Evolutionary conservation across 257 asterid species (phyloP).

Genomic region (Petunia axillaris): DNA sequence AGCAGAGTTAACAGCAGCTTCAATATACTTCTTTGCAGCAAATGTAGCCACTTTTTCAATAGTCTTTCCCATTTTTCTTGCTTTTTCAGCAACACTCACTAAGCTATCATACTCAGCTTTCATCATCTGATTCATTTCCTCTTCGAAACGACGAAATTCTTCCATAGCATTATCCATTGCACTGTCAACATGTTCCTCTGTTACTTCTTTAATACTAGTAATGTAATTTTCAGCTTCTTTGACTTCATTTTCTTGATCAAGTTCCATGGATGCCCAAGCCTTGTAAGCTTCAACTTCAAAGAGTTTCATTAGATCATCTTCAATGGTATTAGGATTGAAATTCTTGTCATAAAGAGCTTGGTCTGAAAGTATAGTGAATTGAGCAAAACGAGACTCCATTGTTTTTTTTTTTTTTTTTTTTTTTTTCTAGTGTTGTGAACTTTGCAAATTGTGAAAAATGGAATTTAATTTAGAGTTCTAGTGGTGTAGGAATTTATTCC

Average conservation of each 20-base stretch:
- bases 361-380: slow-evolving; percentile 67
- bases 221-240: slow-evolving; percentile 41
- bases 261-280: slow-evolving; percentile 89
- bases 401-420: background rate
- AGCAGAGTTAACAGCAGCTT: slow-evolving; percentile 78
- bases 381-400: slow-evolving; percentile 80
- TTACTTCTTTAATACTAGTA: slow-evolving; percentile 28
- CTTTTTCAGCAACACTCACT: slow-evolving; percentile 53
- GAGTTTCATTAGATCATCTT: slow-evolving; percentile 65
- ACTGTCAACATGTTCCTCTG: slow-evolving; percentile 68
- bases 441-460: background rate
- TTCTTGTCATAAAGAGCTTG: slow-evolving; percentile 66
- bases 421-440: background rate
- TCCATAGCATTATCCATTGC: slow-evolving; percentile 94
- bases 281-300: slow-evolving; percentile 84
- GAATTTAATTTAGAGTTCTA: background rate
- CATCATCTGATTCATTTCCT: slow-evolving; percentile 61
- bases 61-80: slow-evolving; percentile 58
- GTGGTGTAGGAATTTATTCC: background rate
- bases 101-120: slow-evolving; percentile 53
- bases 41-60: slow-evolving; percentile 63
- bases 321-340: slow-evolving; percentile 75
- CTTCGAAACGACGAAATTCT: slow-evolving; percentile 72
- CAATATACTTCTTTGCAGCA: slow-evolving; percentile 78
- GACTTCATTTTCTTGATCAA: slow-evolving; percentile 49